These are phyloP conservation scores for Symbiodinium natans DNA, from an alignment of 73 alveolate genomes.

Conservation along the genomic window DNA sequence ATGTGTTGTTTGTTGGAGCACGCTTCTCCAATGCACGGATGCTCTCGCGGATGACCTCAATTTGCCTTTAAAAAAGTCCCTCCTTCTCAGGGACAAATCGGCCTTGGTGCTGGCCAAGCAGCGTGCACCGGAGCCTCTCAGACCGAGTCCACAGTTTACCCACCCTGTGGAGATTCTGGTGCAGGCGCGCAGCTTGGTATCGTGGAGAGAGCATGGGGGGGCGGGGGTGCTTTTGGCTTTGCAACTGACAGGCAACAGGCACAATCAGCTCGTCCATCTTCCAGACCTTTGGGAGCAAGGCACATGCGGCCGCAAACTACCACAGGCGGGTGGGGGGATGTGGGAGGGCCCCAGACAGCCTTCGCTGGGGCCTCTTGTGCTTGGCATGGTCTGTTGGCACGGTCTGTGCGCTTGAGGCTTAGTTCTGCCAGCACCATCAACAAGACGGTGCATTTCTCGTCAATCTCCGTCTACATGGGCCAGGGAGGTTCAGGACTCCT, in stretches of 20 bases:
- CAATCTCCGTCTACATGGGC: conserved; percentile 87
- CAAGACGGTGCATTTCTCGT: conserved; percentile 85
- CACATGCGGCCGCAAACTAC: conserved; percentile 84
- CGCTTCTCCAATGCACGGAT: no score
- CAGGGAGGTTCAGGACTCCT: conserved; percentile 79
- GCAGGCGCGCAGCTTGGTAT: conserved; percentile 33
- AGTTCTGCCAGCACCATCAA: neutral
- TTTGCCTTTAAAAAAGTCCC: neutral
- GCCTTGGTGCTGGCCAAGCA: conserved; percentile 67
- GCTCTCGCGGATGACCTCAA: no score
- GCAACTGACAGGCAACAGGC: neutral
- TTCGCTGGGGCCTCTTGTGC: no score
- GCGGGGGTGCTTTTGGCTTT: no score
- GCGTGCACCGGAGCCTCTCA: conserved; percentile 32
- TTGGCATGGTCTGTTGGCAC: no score
- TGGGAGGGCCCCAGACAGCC: no score
- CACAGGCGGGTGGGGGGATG: conserved; percentile 37
- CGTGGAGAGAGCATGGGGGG: no score
- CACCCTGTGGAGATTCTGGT: conserved; percentile 86
- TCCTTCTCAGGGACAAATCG: neutral
- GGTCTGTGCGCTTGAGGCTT: no score
- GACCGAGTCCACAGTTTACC: conserved; percentile 68
- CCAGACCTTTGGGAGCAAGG: conserved; percentile 93
- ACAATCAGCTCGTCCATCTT: conserved; percentile 27
- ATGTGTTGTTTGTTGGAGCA: neutral